A percentile compares a stretch with the other conserved stretches of the same genome.
Conservation (phyloP, 1,284 basidiomycete species). For the Cryptococcus sp. region DNA sequence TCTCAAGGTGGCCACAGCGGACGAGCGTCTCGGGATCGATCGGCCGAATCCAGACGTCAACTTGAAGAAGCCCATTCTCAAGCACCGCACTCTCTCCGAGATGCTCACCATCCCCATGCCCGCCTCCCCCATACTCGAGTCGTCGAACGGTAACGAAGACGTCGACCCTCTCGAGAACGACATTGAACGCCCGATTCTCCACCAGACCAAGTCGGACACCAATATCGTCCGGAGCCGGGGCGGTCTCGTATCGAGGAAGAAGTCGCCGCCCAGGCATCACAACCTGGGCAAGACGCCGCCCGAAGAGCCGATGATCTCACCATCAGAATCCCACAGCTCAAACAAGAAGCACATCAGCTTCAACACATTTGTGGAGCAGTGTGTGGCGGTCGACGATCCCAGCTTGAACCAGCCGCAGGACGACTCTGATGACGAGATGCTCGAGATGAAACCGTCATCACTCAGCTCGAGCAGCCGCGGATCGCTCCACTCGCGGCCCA, state of each 20-base stretch:
- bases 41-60: constrained; percentile 23
- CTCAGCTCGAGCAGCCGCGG: constrained; percentile 33
- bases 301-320: constrained; percentile 1
- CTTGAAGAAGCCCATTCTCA: constrained; percentile 86
- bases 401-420: constrained; percentile 43
- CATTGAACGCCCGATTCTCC: constrained; percentile 58
- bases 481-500: constrained; percentile 31
- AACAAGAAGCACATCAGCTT: constrained; percentile 84
- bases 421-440: constrained; percentile 58
- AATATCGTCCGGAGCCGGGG: constrained; percentile 55
- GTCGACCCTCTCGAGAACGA: constrained; percentile 48
- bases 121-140: constrained; percentile 57
- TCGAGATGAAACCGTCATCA: constrained; percentile 60
- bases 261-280: constrained; percentile 21
- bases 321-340: background rate
- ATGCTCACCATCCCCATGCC: constrained; percentile 62
- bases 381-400: constrained; percentile 74
- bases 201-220: constrained; percentile 79
- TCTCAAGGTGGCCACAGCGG: constrained; percentile 54
- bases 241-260: constrained; percentile 13
- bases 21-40: constrained; percentile 56
- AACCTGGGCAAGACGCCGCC: constrained; percentile 13
- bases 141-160: constrained; percentile 38
- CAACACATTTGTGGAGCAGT: constrained; percentile 97
- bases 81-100: constrained; percentile 89